Percentiles rank a stretch among this genome's conserved stretches.
Evolutionary conservation across 495 filamentous ascomycete species (phyloP).

Genomic region (Daldinia vernicosa): DNA sequence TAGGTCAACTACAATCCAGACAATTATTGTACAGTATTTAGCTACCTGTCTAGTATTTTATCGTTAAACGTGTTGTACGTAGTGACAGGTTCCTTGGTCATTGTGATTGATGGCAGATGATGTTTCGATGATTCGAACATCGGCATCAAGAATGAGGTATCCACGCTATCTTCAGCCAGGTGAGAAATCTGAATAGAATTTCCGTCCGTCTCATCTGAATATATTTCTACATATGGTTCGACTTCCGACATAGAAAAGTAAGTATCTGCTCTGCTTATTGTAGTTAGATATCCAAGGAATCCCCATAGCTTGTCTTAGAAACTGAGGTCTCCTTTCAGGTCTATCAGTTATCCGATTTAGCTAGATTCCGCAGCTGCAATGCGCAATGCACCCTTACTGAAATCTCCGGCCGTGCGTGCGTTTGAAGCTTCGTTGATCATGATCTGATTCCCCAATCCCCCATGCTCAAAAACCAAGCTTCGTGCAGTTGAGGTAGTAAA

Average conservation of each 20-base stretch:
- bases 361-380: slow-evolving; percentile 13
- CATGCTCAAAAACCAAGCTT: slow-evolving; percentile 12
- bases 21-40: background rate
- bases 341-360: slow-evolving; percentile 2
- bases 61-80: background rate
- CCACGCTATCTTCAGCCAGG: background rate
- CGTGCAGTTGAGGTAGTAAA: background rate
- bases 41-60: background rate
- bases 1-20: background rate
- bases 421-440: slow-evolving; percentile 33
- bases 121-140: background rate
- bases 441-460: slow-evolving; percentile 30
- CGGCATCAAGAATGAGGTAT: background rate
- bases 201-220: background rate
- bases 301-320: background rate
- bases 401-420: slow-evolving; percentile 41
- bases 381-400: slow-evolving; percentile 9
- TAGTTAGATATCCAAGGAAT: slow-evolving; percentile 3
- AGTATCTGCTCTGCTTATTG: slow-evolving; percentile 25
- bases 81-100: background rate
- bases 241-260: background rate
- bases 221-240: background rate
- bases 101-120: background rate
- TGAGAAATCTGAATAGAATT: background rate
- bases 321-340: background rate